Evolutionary conservation across 2,329 filamentous ascomycete genomes (phyloP).

Genomic region (Colletotrichum chrysophilum): DNA sequence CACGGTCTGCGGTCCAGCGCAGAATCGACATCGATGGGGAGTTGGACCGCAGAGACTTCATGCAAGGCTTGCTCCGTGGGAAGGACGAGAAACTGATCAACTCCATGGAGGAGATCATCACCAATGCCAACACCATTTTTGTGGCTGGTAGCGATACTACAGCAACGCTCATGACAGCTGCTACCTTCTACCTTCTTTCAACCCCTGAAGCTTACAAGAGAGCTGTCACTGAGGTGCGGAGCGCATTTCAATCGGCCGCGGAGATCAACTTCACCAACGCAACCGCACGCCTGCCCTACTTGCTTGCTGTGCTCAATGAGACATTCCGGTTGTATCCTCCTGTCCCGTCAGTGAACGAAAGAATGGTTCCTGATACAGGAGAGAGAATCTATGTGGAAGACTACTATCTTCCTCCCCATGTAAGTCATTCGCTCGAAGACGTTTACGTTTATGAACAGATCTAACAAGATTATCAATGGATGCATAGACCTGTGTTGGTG

Average conservation of each 20-base stretch:
- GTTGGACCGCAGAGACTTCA: conserved; percentile 19
- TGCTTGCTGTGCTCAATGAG: background rate
- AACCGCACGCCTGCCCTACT: conserved; percentile 30
- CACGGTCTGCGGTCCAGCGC: background rate
- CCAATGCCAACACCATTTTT: conserved; percentile 13
- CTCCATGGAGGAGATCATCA: background rate
- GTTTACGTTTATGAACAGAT: background rate
- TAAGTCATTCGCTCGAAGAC: background rate
- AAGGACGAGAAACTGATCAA: background rate
- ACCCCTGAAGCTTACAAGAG: conserved; percentile 10
- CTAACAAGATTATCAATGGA: background rate
- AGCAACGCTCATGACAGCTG: conserved; percentile 32
- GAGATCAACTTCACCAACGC: conserved; percentile 40
- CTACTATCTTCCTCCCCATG: background rate
- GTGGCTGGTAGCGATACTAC: conserved; percentile 38
- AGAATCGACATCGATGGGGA: conserved; percentile 4
- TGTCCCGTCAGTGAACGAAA: background rate
- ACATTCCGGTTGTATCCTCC: conserved; percentile 3
- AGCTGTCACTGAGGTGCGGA: conserved; percentile 41
- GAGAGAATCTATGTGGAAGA: background rate
- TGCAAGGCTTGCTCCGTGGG: conserved; percentile 16
- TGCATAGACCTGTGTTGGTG: conserved; percentile 34
- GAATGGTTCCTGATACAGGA: background rate
- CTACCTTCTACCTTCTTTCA: background rate
- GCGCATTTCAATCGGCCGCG: conserved; percentile 32